phyloP scores from a whole-genome alignment of 257 asterid genomes.

The Solanum habrochaites region DNA sequence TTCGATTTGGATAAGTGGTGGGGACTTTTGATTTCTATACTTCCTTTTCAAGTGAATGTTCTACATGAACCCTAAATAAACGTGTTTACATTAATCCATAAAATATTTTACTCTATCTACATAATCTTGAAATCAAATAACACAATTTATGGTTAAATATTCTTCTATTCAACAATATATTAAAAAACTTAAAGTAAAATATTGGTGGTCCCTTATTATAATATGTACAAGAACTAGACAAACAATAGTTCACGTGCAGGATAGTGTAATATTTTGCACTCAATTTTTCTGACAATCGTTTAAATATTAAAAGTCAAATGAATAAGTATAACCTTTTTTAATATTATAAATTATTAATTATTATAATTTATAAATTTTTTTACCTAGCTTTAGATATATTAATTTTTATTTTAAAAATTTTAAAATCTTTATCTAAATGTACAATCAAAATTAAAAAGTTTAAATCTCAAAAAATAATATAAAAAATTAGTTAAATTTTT shows the following conservation, averaged over 20 bases:
- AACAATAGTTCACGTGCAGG: not conserved
- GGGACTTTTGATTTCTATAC: not conserved
- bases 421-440: not conserved
- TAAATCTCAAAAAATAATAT: not conserved
- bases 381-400: not conserved
- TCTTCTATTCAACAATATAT: too few species aligned
- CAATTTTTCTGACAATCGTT: not conserved
- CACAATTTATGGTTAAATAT: too few species aligned
- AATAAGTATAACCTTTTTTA: not conserved
- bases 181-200: not conserved
- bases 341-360: not conserved
- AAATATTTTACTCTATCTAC: not conserved
- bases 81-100: not conserved
- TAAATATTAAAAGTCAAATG: not conserved
- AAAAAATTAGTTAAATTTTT: not conserved
- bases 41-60: not conserved
- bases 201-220: not conserved
- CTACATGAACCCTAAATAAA: not conserved
- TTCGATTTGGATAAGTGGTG: not conserved
- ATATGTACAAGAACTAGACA: not conserved
- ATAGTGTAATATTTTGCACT: not conserved
- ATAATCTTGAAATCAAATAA: not conserved
- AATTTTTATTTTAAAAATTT: not conserved
- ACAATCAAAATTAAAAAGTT: not conserved
- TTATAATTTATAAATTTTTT: not conserved